Evolutionary conservation across 495 filamentous ascomycete genomes (phyloP), one percentile per base, ranked within the genome.

Genomic region (Penicillium pancosmium): DNA sequence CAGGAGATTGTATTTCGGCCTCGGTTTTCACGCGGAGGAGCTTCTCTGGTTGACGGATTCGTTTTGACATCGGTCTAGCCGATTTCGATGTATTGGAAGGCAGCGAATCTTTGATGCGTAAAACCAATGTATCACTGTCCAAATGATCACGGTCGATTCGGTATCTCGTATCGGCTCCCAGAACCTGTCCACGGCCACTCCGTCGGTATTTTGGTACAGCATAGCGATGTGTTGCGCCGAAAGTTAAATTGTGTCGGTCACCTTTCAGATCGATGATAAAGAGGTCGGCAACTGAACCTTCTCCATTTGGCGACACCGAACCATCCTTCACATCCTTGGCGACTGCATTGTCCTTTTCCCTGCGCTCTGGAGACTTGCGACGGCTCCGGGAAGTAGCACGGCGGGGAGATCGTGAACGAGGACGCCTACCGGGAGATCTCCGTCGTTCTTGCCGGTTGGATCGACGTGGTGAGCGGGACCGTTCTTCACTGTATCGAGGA

Each of bases 141-240:
- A 68, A 71, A 25, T 69, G 60, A 52, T 79, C 71, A 35, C 81
- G 73, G 66, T 88, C 82, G 62, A 90, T 88, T 40, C 72, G 76
- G 33, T 75, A 67, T 57, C 67, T 65, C 5, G 56, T 44, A 0
- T 76, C 62, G 25, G 82, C 62, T 0, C 89, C 89, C 38, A 92
- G 44, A 0, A 92, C 74, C 43, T 74, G 68, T 0, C 89, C 88
- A 47, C 69, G 69, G 36, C 89, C 89, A 55, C 66, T 60, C 0
- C 86, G 86, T 55, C 72, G 76, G 63, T 89, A 91, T 25, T 61
- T 50, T 1, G 88, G 86, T 19, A 88, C 69, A 46, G 68, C 80
- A 62, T 89, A 89, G 12, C 80, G 77, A 69, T 90, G 77, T 7
- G 85, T 71, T 25, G 79, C 82, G 2, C 86, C 87, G 63, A 87